Evolutionary conservation across 1,284 basidiomycete genomes (phyloP), one percentile per base, ranked within the genome.

Genomic region (Malassezia furfur): DNA sequence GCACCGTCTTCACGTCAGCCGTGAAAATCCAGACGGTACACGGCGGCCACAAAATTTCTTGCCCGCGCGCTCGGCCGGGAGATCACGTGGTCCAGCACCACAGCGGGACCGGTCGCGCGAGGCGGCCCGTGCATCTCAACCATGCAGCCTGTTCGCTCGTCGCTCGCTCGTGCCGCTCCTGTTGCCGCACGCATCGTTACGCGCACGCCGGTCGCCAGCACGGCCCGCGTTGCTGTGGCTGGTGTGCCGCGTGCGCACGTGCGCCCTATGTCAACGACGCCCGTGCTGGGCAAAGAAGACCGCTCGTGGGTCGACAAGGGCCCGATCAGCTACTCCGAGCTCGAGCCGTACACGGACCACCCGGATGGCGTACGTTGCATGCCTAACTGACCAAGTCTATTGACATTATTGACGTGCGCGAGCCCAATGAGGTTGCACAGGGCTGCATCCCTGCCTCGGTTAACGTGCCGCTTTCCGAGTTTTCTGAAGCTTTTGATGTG

Each of bases 361-460:
- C 93, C 93, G 0, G 84, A 79, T 28, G 82, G 84, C 34, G 90
- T 93, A 70, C 68, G 85, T 79, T 10, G 17, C 9, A 2, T n/a
- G 5, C 6, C 22, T 25, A 15, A 17, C 25, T 39, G 30, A 25
- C 11, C 8, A 31, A 49, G 39, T 30, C 65, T 9, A 61, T 71
- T 31, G 63, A 62, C 25, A 52, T 62, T 50, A 61, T 74, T 72
- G 77, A 99, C 75, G 91, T 98, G 7, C 85, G 94, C 31, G 94
- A 98, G 76, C 86, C 86, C 3, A 84, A 89, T 63, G 94, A 98
- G 76, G 88, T 91, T 34, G 81, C 86, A 2, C 87, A 93, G 75
- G 93, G 94, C 28, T 87, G 87, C 71, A 96, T 99, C 68, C 94
- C 94, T 3, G 91, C 88, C 11, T 83, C 91, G 5, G 90, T 98